phyloP scores from a whole-genome alignment of 176 grass and related monocot genomes.

The Panicum miliaceum region DNA sequence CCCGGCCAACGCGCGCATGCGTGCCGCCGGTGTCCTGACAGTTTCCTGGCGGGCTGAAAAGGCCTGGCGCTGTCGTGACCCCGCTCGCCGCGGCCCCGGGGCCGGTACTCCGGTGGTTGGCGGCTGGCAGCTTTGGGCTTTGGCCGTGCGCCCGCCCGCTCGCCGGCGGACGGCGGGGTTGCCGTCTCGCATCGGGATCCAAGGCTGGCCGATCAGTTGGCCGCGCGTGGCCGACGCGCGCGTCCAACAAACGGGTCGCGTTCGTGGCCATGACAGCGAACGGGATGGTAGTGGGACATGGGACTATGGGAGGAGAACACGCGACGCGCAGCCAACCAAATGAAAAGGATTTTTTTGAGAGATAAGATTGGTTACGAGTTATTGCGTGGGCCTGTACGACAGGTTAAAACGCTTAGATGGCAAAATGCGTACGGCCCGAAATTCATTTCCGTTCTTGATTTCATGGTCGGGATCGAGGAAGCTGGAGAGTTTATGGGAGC shows the following conservation, averaged over 20 bases:
- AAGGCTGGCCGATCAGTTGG: background rate
- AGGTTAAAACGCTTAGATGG: background rate
- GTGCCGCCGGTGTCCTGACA: slow-evolving; percentile 8
- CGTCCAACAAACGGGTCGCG: background rate
- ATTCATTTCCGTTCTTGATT: background rate
- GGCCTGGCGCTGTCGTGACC: background rate
- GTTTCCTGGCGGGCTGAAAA: slow-evolving; percentile 9
- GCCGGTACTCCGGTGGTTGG: background rate
- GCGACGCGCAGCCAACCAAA: background rate
- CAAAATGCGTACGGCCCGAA: background rate
- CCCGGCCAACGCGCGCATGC: background rate
- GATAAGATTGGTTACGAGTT: background rate
- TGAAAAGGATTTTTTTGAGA: background rate
- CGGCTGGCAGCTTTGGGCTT: background rate
- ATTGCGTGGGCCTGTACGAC: background rate
- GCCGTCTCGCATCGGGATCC: background rate
- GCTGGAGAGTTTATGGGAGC: background rate
- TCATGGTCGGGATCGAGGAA: background rate
- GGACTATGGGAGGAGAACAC: background rate
- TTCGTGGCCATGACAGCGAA: background rate
- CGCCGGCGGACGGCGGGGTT: background rate
- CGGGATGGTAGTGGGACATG: too few species aligned
- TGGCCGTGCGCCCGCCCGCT: background rate
- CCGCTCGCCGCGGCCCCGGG: background rate
- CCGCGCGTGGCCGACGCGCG: background rate